phyloP scores from a whole-genome alignment of 441 rosid genomes.

The Syzygium syzygioides region DNA sequence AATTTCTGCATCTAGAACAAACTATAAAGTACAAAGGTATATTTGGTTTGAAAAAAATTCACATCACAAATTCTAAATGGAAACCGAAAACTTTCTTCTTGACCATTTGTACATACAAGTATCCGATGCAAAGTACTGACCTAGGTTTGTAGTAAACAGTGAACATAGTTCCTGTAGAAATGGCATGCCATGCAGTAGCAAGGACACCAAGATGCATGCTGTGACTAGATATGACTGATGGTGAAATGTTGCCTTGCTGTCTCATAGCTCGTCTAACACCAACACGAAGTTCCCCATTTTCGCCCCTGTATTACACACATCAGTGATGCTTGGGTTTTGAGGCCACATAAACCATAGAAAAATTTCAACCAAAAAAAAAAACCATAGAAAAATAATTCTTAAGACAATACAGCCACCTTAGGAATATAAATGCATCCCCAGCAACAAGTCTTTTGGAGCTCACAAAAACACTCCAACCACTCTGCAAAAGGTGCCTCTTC shows the following conservation, averaged over 20 bases:
- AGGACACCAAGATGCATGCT: slow-evolving; percentile 1
- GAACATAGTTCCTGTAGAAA: neutral
- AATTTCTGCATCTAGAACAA: neutral
- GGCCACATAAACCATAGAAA: neutral
- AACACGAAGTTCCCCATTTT: neutral
- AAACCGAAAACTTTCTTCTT: neutral
- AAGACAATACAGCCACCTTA: neutral
- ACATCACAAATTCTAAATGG: neutral
- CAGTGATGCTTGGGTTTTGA: neutral
- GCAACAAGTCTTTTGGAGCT: neutral
- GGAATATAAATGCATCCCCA: neutral
- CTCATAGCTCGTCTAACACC: neutral
- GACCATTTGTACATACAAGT: neutral
- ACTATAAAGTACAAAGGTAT: neutral
- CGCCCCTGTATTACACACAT: neutral
- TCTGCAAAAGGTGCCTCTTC: neutral
- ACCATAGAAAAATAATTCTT: neutral
- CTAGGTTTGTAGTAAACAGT: slow-evolving; percentile 1
- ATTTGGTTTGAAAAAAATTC: neutral
- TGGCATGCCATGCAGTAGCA: neutral
- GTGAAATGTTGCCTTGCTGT: neutral
- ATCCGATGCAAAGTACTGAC: neutral
- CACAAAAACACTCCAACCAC: slow-evolving; percentile 4
- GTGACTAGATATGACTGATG: neutral
- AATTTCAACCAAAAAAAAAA: neutral